Evolutionary conservation across 805 yeast genomes (phyloP).

Genomic region (Ogataea trehaloabstinens): DNA sequence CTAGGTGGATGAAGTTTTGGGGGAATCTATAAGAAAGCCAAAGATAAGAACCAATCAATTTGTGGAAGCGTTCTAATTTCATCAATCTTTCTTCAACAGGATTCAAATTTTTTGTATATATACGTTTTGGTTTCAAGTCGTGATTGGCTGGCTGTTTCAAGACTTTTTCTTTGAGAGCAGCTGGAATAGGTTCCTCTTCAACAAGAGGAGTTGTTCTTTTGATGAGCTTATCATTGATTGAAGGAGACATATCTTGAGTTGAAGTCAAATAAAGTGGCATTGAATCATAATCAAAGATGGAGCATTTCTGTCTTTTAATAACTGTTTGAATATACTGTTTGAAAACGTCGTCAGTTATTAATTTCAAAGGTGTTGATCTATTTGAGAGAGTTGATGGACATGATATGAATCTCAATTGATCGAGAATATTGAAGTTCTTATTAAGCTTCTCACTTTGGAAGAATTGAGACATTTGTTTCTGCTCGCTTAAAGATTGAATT

Average conservation of each 20-base stretch:
- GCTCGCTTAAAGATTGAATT: slow-evolving; percentile 28
- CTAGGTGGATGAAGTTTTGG: slow-evolving; percentile 69
- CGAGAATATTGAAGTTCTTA: slow-evolving; percentile 28
- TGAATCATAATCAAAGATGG: slow-evolving; percentile 48
- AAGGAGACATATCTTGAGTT: slow-evolving; percentile 11
- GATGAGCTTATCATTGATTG: slow-evolving; percentile 11
- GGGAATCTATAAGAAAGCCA: slow-evolving; percentile 93
- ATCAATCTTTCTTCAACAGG: slow-evolving; percentile 31
- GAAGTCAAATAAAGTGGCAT: slow-evolving; percentile 31
- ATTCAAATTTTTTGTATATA: slow-evolving; percentile 17
- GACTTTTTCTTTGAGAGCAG: slow-evolving; percentile 17
- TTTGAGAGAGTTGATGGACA: slow-evolving; percentile 27
- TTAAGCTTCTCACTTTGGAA: slow-evolving; percentile 22
- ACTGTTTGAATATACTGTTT: slow-evolving; percentile 52
- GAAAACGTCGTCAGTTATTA: slow-evolving; percentile 39
- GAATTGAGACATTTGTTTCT: slow-evolving; percentile 23
- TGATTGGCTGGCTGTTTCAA: slow-evolving; percentile 12
- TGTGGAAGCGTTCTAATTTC: slow-evolving; percentile 64
- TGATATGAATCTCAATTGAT: slow-evolving; percentile 38
- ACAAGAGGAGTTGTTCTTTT: slow-evolving; percentile 9
- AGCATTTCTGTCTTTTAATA: slow-evolving; percentile 50
- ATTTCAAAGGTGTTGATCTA: slow-evolving; percentile 19
- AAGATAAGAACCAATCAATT: slow-evolving; percentile 61
- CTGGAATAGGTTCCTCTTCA: slow-evolving; percentile 31
- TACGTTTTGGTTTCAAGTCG: slow-evolving; percentile 15